These are phyloP conservation scores for Flagelloscypha sp. DNA, from an alignment of 768 basidiomycete species.

Conservation along the genomic window DNA sequence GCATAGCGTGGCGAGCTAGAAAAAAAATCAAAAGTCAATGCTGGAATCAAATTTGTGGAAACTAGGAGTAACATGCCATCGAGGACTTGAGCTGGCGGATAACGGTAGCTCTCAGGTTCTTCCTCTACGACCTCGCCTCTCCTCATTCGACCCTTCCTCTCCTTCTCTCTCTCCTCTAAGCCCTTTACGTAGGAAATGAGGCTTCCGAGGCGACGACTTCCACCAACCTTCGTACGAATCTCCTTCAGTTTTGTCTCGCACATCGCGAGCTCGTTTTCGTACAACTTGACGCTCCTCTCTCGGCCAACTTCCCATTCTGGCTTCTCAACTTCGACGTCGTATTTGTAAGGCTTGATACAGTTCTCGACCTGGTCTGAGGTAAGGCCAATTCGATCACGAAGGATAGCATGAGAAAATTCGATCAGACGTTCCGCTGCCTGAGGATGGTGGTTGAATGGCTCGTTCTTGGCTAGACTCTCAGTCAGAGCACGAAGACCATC, in stretches of 20 bases:
- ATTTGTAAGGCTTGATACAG: constrained; percentile 99
- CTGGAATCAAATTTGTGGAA: neutral
- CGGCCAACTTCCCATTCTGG: constrained; percentile 89
- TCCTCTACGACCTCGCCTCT: constrained; percentile 31
- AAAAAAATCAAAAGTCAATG: constrained; percentile 10
- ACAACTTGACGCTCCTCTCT: constrained; percentile 62
- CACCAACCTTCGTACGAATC: constrained; percentile 84
- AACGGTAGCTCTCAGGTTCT: constrained; percentile 75
- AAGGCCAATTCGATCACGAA: constrained; percentile 86
- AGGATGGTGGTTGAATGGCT: constrained; percentile 91
- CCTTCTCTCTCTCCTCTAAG: constrained; percentile 70
- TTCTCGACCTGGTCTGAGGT: constrained; percentile 99
- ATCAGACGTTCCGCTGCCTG: constrained; percentile 81
- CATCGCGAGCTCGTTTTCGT: constrained; percentile 76
- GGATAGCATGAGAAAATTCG: constrained; percentile 86
- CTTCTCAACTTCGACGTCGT: constrained; percentile 91
- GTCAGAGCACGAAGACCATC: constrained; percentile 87
- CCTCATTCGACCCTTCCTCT: constrained; percentile 41
- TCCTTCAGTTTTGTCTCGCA: constrained; percentile 84
- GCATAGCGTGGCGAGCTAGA: constrained; percentile 84
- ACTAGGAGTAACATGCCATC: constrained; percentile 56
- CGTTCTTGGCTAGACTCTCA: constrained; percentile 78
- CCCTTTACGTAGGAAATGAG: constrained; percentile 75
- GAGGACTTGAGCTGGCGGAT: constrained; percentile 82
- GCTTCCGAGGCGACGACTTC: constrained; percentile 65